These are phyloP conservation scores for Phytomonas serpens DNA, from an alignment of 208 protist genomes.

Conservation along the genomic window DNA sequence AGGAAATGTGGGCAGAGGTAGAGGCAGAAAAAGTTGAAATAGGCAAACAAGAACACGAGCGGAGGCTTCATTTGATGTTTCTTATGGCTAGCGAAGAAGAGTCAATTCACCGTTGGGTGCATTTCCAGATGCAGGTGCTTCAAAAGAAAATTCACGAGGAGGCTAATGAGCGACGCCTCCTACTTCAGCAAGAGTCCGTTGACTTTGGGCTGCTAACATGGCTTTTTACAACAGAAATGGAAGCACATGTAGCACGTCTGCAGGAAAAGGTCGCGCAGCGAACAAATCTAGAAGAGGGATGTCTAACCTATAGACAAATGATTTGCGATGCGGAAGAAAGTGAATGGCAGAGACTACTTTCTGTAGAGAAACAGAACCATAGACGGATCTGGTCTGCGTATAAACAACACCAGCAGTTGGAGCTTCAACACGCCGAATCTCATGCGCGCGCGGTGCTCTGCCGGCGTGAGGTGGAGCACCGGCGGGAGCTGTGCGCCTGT, in stretches of 20 bases:
- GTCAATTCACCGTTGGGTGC: conserved; percentile 27
- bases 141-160: conserved; percentile 23
- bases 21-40: conserved; percentile 25
- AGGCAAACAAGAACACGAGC: conserved; percentile 35
- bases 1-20: conserved; percentile 8
- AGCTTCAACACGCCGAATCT: conserved; percentile 16
- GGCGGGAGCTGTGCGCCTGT: conserved; percentile 15
- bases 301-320: neutral
- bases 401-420: conserved; percentile 12
- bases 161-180: conserved; percentile 15
- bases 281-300: neutral
- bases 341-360: neutral
- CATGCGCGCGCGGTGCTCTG: conserved; percentile 13
- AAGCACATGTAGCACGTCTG: neutral
- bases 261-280: neutral
- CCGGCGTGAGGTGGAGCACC: conserved; percentile 13
- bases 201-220: conserved; percentile 9
- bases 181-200: conserved; percentile 28
- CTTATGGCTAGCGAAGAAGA: conserved; percentile 39
- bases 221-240: neutral
- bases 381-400: conserved; percentile 4
- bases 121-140: conserved; percentile 16
- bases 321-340: neutral
- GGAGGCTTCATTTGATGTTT: conserved; percentile 34
- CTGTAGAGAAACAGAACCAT: conserved; percentile 6